phyloP scores from a whole-genome alignment of 73 alveolate species.

The Blepharisma japonicum region DNA sequence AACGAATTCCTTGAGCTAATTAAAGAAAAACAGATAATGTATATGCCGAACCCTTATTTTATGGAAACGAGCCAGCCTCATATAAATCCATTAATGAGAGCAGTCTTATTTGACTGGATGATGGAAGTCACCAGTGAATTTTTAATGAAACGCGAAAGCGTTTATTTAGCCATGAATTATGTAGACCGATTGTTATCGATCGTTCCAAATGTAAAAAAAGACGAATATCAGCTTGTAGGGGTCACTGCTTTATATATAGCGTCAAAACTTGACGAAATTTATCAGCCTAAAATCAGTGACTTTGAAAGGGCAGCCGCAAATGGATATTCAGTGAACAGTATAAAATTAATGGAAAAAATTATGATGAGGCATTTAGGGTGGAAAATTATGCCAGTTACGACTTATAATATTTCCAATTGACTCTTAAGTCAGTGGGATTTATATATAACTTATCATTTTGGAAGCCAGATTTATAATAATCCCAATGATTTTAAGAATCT shows the following conservation, averaged over 20 bases:
- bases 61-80: constrained; percentile 11
- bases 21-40: background rate
- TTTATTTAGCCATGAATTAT: constrained; percentile 68
- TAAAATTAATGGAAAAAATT: constrained; percentile 32
- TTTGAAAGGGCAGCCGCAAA: constrained; percentile 66
- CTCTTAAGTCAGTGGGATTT: constrained; percentile 40
- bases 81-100: constrained; percentile 72
- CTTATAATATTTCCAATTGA: constrained; percentile 41
- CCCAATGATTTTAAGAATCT: background rate
- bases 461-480: background rate
- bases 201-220: constrained; percentile 48
- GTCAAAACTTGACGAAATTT: constrained; percentile 82
- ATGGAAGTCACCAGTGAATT: constrained; percentile 91
- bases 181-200: constrained; percentile 74
- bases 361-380: constrained; percentile 30
- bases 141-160: constrained; percentile 76
- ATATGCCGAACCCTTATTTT: background rate
- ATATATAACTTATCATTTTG: background rate
- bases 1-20: background rate
- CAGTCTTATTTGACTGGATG: constrained; percentile 90
- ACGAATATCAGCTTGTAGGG: constrained; percentile 79
- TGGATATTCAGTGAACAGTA: constrained; percentile 49
- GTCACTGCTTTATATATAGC: constrained; percentile 80
- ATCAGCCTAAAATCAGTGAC: constrained; percentile 63
- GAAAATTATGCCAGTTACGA: constrained; percentile 38